Conservation (phyloP, 2,329 filamentous ascomycete species). For the Aspergillus carbonarius region DNA sequence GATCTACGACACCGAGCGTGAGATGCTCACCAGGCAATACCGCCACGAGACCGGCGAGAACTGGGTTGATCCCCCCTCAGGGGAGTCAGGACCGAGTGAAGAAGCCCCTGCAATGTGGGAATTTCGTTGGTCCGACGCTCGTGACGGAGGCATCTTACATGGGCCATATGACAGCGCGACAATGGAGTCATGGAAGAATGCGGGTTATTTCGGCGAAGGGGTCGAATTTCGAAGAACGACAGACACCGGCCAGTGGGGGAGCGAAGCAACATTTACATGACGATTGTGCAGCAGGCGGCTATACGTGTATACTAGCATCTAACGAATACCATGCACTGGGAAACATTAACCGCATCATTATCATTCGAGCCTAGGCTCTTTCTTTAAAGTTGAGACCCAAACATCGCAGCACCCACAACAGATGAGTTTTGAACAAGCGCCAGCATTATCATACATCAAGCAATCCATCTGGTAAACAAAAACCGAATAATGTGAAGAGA, state of each 20-base stretch:
- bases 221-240: conserved; percentile 72
- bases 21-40: conserved; percentile 79
- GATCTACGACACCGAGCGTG: conserved; percentile 88
- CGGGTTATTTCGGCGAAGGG: conserved; percentile 85
- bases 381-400: conserved; percentile 23
- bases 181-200: conserved; percentile 89
- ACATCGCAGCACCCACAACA: conserved; percentile 23
- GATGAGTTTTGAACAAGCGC: conserved; percentile 33
- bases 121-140: conserved; percentile 86
- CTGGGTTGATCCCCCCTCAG: conserved; percentile 62
- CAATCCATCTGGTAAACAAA: conserved; percentile 29
- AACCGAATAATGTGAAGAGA: conserved; percentile 19
- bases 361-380: conserved; percentile 18
- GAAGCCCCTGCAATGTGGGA: conserved; percentile 67
- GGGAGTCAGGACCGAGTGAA: conserved; percentile 30
- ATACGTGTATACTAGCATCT: conserved; percentile 10
- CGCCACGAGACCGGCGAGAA: conserved; percentile 80
- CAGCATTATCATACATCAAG: conserved; percentile 42
- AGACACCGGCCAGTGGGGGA: conserved; percentile 56
- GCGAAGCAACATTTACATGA: conserved; percentile 54
- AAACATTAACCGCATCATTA: conserved; percentile 23
- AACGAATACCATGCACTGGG: conserved; percentile 8
- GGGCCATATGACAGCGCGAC: conserved; percentile 82
- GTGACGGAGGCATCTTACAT: conserved; percentile 74
- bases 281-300: conserved; percentile 2